Evolutionary conservation across 345 rosid genomes (phyloP).

Genomic region (Eucalyptus cloeziana): DNA sequence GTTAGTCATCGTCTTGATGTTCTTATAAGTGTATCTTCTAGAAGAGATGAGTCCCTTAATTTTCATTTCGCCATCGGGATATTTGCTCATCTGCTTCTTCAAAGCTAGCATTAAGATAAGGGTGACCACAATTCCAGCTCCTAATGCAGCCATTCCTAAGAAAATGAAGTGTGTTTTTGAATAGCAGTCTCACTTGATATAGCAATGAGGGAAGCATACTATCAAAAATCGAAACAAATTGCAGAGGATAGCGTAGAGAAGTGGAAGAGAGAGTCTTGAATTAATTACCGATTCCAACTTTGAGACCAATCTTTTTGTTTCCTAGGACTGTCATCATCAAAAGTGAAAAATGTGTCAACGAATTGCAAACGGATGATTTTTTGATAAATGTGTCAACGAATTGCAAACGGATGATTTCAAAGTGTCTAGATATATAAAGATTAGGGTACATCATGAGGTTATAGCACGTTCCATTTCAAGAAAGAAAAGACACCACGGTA

Average conservation of each 20-base stretch:
- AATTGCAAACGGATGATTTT: neutral
- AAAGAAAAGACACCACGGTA: neutral
- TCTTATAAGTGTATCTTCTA: conserved; percentile 5
- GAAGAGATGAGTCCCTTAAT: neutral
- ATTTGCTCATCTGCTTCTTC: neutral
- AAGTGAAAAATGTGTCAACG: neutral
- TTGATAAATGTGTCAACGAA: neutral
- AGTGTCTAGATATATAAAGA: neutral
- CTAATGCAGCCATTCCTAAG: neutral
- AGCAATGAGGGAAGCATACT: neutral
- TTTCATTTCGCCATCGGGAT: neutral
- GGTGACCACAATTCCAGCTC: neutral
- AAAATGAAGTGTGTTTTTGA: neutral
- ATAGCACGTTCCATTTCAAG: neutral
- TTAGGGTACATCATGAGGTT: neutral
- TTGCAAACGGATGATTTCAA: neutral
- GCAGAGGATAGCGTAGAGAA: neutral
- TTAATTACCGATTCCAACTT: neutral
- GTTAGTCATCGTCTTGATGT: conserved; percentile 13
- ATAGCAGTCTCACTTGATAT: neutral
- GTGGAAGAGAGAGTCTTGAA: neutral
- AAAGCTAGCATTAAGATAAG: neutral
- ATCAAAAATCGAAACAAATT: neutral
- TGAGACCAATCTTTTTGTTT: rapidly evolving
- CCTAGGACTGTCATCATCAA: neutral